Base-by-base conservation (phyloP, 78 protist genomes). In the Dictyostelium capitatum region DNA sequence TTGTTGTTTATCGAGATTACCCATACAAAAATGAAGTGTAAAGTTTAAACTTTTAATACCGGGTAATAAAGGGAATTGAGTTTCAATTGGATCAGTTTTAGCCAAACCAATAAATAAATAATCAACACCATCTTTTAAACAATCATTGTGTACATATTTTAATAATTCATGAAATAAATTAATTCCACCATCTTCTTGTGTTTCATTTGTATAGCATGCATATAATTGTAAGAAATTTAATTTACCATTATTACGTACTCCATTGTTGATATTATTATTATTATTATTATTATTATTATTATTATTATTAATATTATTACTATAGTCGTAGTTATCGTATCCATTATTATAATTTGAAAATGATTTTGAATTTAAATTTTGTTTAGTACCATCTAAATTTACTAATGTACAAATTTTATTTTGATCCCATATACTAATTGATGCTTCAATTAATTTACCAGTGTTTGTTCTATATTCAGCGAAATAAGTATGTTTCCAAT, bases 351-450 rank as follows among this genome's bases (percentile, higher is more conserved):
- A 17, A 20, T 15, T 46, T 74, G 80, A 74, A 11, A 9, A 19
- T 32, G 53, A 8, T 43, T 20, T 8, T 73, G 80, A 32, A 30
- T 20, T 28, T 30, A 67, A 3, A 32, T 67, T 25, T 15, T 67
- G 75, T 67, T 67, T 32, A 15, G 75, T 28, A 6, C 51, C 70
- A 37, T 79, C 83, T 2, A 80, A 23, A 59, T 85, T 51, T 0
- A 74, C 59, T 23, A 85, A 47, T 7, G 43, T 85, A 28, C 79
- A 85, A 75, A 85, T 83, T 47, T 85, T 85, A 47, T 85, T 85
- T 62, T 85, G 92, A 30, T 85, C 92, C 92, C 92, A 85, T n/a
- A 85, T 74, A 56, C 83, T 75, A 5, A 85, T 85, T 10, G 83
- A 74, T 17, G 92, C 92, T 53, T 74, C 82, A 73, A 69, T 69